Conservation (phyloP, 106 monocot species). For the Vanilla planifolia region DNA sequence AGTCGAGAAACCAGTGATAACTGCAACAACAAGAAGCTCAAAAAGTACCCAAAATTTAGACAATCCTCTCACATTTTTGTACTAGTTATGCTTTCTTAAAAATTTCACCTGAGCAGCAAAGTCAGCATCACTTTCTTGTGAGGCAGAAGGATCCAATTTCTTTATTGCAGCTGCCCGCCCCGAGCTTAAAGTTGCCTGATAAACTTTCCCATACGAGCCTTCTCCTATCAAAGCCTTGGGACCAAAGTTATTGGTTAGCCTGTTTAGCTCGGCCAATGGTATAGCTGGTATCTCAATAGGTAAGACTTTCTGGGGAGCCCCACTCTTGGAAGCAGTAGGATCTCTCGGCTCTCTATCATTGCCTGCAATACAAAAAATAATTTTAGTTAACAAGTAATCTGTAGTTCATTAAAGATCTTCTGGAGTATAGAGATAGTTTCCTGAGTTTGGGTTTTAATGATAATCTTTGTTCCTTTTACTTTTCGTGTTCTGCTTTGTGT, state of each 20-base stretch:
- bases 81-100: not conserved
- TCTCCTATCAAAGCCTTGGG: slow-evolving; percentile 39
- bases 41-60: not conserved
- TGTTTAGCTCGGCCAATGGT: slow-evolving; percentile 24
- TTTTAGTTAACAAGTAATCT: too few species aligned
- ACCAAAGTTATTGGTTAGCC: slow-evolving; percentile 30
- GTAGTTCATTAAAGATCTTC: too few species aligned
- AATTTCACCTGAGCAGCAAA: slow-evolving; percentile 34
- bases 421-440: too few species aligned
- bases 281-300: slow-evolving; percentile 34
- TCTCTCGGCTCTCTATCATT: slow-evolving; percentile 22
- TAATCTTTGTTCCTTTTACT: too few species aligned
- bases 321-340: slow-evolving; percentile 12
- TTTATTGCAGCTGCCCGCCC: slow-evolving; percentile 39
- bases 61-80: not conserved
- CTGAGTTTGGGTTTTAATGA: too few species aligned
- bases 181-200: slow-evolving; percentile 16
- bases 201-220: slow-evolving; percentile 40
- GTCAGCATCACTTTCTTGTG: slow-evolving; percentile 28
- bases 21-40: slow-evolving; percentile 16
- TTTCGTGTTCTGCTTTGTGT: too few species aligned
- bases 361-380: slow-evolving; percentile 6
- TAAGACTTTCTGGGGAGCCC: slow-evolving; percentile 24
- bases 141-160: slow-evolving; percentile 30
- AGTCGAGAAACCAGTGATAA: slow-evolving; percentile 73